These are phyloP conservation scores for Claviceps quebecensis DNA, from an alignment of 2,329 filamentous ascomycete genomes.

Conservation along the genomic window DNA sequence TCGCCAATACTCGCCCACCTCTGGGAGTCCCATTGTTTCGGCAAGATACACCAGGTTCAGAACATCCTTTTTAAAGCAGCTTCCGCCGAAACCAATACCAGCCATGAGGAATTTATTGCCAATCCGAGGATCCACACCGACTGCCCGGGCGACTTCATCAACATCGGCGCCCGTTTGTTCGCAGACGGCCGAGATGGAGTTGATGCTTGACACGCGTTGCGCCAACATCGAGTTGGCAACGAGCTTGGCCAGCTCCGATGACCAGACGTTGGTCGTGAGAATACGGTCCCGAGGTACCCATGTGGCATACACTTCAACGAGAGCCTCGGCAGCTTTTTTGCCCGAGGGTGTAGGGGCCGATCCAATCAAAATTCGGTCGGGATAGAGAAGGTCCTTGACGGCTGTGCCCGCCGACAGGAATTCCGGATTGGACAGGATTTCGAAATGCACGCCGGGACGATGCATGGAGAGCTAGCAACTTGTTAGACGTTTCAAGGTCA, in stretches of 20 bases:
- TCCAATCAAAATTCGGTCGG: slow-evolving; percentile 64
- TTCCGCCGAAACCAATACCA: slow-evolving; percentile 65
- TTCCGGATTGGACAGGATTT: slow-evolving; percentile 70
- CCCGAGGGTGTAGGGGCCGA: slow-evolving; percentile 47
- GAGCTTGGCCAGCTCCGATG: slow-evolving; percentile 65
- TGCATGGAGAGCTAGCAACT: slow-evolving; percentile 36
- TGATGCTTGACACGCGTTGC: slow-evolving; percentile 69
- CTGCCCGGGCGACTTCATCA: slow-evolving; percentile 52
- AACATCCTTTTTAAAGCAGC: slow-evolving; percentile 72
- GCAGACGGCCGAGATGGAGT: slow-evolving; percentile 67
- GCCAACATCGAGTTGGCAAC: slow-evolving; percentile 70
- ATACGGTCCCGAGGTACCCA: slow-evolving; percentile 59
- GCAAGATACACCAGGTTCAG: slow-evolving; percentile 61
- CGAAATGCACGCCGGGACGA: slow-evolving; percentile 51
- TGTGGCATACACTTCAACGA: slow-evolving; percentile 51
- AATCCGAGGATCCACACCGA: slow-evolving; percentile 58
- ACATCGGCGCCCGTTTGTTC: slow-evolving; percentile 63
- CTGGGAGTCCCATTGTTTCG: slow-evolving; percentile 51
- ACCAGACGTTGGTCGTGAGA: slow-evolving; percentile 60
- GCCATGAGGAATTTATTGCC: slow-evolving; percentile 61
- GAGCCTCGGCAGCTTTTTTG: slow-evolving; percentile 44
- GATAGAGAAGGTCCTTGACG: slow-evolving; percentile 53
- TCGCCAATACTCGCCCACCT: slow-evolving; percentile 64
- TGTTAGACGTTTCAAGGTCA: no score
- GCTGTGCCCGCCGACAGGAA: slow-evolving; percentile 70